Base-by-base conservation (phyloP, 2,329 filamentous ascomycete genomes). In the Apiospora sp. region DNA sequence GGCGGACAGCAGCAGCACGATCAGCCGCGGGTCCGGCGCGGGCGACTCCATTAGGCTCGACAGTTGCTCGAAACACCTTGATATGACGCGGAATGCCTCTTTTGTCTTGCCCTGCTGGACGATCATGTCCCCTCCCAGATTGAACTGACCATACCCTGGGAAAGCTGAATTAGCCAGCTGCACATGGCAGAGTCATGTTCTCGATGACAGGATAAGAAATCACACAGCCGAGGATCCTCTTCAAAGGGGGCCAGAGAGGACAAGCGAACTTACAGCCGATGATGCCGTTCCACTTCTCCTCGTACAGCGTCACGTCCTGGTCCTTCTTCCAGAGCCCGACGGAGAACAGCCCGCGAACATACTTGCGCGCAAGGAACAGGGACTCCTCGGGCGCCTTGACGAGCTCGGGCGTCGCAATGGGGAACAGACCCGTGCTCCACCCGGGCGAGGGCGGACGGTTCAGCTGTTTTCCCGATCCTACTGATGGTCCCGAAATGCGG, bases 101-200 rank as follows among this genome's bases (percentile, higher is more conserved):
- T 68, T 68, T 1, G 67, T 68, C 44, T 48, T 44, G n/a, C 67
- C 67, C 41, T 68, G 44, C 44, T 68, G 67, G 13, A 46, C 44
- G 24, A 68, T 68, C 67, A 68, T 68, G 67, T 68, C 67, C n/a
- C 67, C 67, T 24, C 41, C 67, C 67, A 68, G n/a, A 19, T 68
- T 68, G 67, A 68, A 68, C 67, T 68, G 67, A 7, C 41, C 24
- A 14, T 68, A 68, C 41, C 41, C 67, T 68, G 2, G n/a, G 67
- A 46, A 1, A 14, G 19, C 19, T 30, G 61, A n/a, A 22, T 68
- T 34, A 48, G 67, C 54, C 34, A 58, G 54, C 27, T 16, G 16
- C 27, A 58, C 27, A 14, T 8, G 24, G 24, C 13, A 58, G 7
- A 3, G 37, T 7, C 10, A 41, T 3, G 27, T 58, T 13, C n/a